Evolutionary conservation across 768 basidiomycete species (phyloP), one percentile per base, ranked within the genome.

Genomic region (Trametes villosa): DNA sequence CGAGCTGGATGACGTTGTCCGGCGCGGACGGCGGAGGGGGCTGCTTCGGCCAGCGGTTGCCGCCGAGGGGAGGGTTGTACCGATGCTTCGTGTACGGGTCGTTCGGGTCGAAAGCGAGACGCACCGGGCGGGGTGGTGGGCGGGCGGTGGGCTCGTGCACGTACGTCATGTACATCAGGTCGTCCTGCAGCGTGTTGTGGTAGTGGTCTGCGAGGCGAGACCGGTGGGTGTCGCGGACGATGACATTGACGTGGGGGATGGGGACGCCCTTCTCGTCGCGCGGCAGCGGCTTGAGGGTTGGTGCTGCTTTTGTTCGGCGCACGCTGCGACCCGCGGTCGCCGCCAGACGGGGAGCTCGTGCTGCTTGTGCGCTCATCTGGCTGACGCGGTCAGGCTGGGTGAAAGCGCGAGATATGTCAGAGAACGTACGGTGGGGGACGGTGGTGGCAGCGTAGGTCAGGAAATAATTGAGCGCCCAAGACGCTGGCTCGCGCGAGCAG

Each of bases 121-220:
- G 85, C 60, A 87, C 86, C 52, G 80, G 74, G 60, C 86, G 83
- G 9, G 80, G 79, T 12, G 81, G 76, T 13, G 83, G 81, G 46
- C 80, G 82, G 6, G 81, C 75, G n/a, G 73, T 78, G 42, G 79
- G 75, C 67, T 87, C 81, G 75, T 98, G 96, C 50, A 83, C 78
- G 79, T 98, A 97, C 53, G 89, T 90, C 83, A 98, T 88, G 82
- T 99, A 99, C 83, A 98, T 86, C 67, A 95, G 80, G 77, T 98
- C 84, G 74, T 95, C 90, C 22, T 86, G 85, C 61, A 98, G 81
- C 9, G 94, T 88, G 38, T 78, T 76, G 74, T 91, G 72, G 79
- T 97, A 98, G 79, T 98, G 94, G 63, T 93, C 87, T 54, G 81
- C 79, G 55, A 94, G 82, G 41, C 96, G 86, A 63, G 84, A 88